Evolutionary conservation across 257 asterid species (phyloP).

Genomic region (Rhazya stricta): DNA sequence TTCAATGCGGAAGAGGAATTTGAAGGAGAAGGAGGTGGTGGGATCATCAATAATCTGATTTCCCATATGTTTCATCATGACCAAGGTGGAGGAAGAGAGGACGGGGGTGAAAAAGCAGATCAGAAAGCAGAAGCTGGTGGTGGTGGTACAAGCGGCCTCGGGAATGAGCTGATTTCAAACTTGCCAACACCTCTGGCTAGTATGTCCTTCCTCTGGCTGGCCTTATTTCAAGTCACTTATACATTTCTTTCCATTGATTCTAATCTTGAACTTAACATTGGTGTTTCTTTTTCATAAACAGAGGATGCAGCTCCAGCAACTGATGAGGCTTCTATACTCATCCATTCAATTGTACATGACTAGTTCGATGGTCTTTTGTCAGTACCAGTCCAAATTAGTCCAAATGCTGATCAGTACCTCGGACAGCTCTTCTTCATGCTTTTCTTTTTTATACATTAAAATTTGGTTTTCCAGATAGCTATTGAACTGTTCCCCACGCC

Average conservation of each 20-base stretch:
- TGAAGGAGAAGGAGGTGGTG: slow-evolving; percentile 23
- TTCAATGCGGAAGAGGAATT: slow-evolving; percentile 7
- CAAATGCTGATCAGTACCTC: not conserved
- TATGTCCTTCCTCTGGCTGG: slow-evolving; percentile 12
- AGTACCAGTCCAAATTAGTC: not conserved
- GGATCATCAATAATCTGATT: slow-evolving; percentile 35
- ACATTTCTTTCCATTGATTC: no score
- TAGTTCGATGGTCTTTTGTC: slow-evolving; percentile 9
- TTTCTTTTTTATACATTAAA: no score
- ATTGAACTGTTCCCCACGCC: no score
- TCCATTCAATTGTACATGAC: slow-evolving; percentile 72
- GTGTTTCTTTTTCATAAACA: slow-evolving; percentile 15
- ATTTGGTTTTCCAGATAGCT: no score
- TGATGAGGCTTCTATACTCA: slow-evolving; percentile 72
- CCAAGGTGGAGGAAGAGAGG: not conserved
- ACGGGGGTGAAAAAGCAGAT: not conserved
- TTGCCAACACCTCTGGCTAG: slow-evolving; percentile 45
- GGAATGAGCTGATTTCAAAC: slow-evolving; percentile 38
- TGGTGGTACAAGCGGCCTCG: slow-evolving; percentile 19
- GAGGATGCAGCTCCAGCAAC: slow-evolving; percentile 48
- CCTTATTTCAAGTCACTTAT: no score
- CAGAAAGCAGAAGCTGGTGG: not conserved
- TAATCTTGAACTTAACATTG: not conserved
- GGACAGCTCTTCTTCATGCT: not conserved
- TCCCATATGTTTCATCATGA: slow-evolving; percentile 33